A percentile compares a stretch with the other conserved stretches of the same genome.
Evolutionary conservation across 2,329 filamentous ascomycete species (phyloP).

Genomic region (Amesomyces nigricolor): DNA sequence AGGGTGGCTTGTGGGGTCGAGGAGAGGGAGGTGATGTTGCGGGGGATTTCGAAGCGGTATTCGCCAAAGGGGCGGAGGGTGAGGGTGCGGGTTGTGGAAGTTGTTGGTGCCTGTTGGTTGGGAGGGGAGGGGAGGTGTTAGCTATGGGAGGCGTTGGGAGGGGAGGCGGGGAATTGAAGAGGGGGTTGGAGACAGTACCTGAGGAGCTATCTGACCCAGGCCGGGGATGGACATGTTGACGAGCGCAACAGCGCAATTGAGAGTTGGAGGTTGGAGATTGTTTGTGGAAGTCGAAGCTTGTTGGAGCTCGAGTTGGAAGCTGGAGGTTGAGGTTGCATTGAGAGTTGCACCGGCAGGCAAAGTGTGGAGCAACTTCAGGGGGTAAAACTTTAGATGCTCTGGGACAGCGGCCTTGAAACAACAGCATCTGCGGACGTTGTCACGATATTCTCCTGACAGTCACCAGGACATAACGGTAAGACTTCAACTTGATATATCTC

Average conservation of each 20-base stretch:
- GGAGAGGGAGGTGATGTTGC: constrained; percentile 20
- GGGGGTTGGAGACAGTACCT: constrained; percentile 10
- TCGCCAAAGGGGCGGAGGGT: constrained; percentile 60
- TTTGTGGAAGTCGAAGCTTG: not conserved
- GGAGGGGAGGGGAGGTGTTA: not conserved
- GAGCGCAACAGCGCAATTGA: constrained; percentile 1
- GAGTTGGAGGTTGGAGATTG: not conserved
- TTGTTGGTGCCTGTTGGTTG: not conserved
- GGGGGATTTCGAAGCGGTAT: constrained; percentile 71
- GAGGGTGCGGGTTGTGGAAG: constrained; percentile 41
- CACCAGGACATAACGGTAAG: no score
- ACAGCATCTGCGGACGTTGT: no score
- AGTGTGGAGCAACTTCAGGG: not conserved
- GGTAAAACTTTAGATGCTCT: no score
- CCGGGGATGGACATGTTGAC: constrained; percentile 24
- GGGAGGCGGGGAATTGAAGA: not conserved
- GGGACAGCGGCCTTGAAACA: no score
- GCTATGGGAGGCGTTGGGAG: not conserved
- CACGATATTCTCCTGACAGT: no score
- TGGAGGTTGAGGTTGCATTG: no score
- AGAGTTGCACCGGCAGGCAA: not conserved
- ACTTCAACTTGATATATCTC: no score
- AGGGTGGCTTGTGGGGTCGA: constrained; percentile 36
- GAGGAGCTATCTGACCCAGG: constrained; percentile 21
- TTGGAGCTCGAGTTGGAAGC: not conserved